A percentile compares a stretch with the other conserved stretches of the same genome.
phyloP scores from a whole-genome alignment of 169 alveolate genomes.

The Hepatocystis sp. region DNA sequence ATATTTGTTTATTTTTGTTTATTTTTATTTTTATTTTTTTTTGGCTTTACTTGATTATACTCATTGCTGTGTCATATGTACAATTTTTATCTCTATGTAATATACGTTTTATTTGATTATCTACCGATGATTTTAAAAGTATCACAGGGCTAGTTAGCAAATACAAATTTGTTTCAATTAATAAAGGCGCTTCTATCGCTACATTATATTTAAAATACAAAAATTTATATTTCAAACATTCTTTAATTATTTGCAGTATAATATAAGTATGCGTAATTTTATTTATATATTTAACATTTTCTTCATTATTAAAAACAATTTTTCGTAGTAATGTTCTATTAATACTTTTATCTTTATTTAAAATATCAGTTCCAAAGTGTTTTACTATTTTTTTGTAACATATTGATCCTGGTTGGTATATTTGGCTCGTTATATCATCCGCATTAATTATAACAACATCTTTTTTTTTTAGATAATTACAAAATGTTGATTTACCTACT shows the following conservation, averaged over 20 bases:
- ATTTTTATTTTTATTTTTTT: no score
- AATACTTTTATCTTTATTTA: constrained; percentile 80
- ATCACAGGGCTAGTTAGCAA: constrained; percentile 82
- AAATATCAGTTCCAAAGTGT: constrained; percentile 83
- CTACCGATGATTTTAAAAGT: constrained; percentile 79
- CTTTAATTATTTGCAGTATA: constrained; percentile 79
- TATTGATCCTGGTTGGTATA: constrained; percentile 80
- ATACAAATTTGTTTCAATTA: constrained; percentile 83
- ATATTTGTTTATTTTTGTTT: no score
- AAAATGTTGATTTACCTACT: constrained; percentile 84
- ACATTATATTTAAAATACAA: constrained; percentile 69
- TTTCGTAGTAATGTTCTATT: constrained; percentile 82
- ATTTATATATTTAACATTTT: constrained; percentile 79
- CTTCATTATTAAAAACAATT: constrained; percentile 82
- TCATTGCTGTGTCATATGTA: constrained; percentile 79
- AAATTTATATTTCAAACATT: constrained; percentile 82
- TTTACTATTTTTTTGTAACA: constrained; percentile 80
- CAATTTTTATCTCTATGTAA: constrained; percentile 78
- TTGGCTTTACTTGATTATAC: constrained; percentile 80
- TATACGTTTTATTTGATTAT: constrained; percentile 80
- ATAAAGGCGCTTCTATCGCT: constrained; percentile 85
- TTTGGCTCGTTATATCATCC: constrained; percentile 53
- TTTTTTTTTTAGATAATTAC: constrained; percentile 80
- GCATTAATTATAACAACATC: constrained; percentile 79
- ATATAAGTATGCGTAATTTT: constrained; percentile 82